These are phyloP conservation scores for Ophiostoma sp. DNA, from an alignment of 2,329 filamentous ascomycete genomes.

Conservation along the genomic window DNA sequence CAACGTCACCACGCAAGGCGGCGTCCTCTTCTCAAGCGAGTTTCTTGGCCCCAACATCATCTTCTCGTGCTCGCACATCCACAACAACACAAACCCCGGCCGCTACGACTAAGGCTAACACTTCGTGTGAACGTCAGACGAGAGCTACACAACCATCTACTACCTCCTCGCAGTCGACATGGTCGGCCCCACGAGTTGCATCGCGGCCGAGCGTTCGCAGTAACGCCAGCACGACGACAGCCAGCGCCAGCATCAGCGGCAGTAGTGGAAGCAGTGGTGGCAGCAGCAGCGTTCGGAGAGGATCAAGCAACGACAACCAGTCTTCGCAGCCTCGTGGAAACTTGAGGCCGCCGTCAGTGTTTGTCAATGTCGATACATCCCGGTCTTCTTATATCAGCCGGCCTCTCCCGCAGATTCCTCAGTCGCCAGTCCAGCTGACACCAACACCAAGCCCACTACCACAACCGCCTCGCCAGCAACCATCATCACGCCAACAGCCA, in stretches of 20 bases:
- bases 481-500: background rate
- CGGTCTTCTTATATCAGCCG: background rate
- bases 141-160: background rate
- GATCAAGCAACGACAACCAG: background rate
- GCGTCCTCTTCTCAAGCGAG: background rate
- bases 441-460: background rate
- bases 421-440: background rate
- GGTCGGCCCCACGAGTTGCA: background rate
- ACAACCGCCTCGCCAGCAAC: background rate
- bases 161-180: background rate
- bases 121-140: background rate
- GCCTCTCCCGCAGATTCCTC: slow-evolving; percentile 4
- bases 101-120: slow-evolving; percentile 4
- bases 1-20: background rate
- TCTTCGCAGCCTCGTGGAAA: background rate
- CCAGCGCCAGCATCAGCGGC: background rate
- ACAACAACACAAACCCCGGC: background rate
- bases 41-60: background rate
- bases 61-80: background rate
- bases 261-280: background rate
- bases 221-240: background rate
- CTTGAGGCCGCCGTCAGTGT: background rate
- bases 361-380: background rate
- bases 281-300: background rate
- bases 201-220: slow-evolving; percentile 2